A percentile compares a stretch with the other conserved stretches of the same genome.
phyloP scores from a whole-genome alignment of 2,329 filamentous ascomycete genomes.

The Aspergillus sp. region DNA sequence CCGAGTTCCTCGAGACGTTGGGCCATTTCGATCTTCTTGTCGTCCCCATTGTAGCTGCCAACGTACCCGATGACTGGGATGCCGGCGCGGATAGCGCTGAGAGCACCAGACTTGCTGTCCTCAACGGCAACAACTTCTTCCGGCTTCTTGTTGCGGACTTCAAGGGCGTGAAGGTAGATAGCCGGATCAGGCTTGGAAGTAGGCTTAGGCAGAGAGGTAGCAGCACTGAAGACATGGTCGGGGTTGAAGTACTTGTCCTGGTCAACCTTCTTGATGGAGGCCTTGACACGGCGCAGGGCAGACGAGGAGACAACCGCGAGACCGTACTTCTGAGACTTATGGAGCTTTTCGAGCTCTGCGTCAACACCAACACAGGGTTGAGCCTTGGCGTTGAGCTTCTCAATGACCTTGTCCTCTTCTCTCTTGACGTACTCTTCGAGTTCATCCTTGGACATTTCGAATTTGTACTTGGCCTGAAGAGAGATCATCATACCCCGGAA shows the following conservation, averaged over 20 bases:
- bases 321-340: slow-evolving; percentile 58
- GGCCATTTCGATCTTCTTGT: slow-evolving; percentile 62
- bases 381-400: slow-evolving; percentile 66
- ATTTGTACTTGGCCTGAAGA: slow-evolving; percentile 71
- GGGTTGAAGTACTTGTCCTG: slow-evolving; percentile 76
- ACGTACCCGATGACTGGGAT: slow-evolving; percentile 84
- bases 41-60: slow-evolving; percentile 63
- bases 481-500: slow-evolving; percentile 85
- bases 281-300: slow-evolving; percentile 71
- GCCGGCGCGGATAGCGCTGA: slow-evolving; percentile 69
- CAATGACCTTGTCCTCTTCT: slow-evolving; percentile 80
- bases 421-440: slow-evolving; percentile 67
- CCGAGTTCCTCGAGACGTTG: slow-evolving; percentile 58
- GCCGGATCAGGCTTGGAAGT: slow-evolving; percentile 88
- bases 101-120: slow-evolving; percentile 81
- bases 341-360: slow-evolving; percentile 62
- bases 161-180: slow-evolving; percentile 75
- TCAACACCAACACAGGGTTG: slow-evolving; percentile 65
- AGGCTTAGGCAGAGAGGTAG: slow-evolving; percentile 70
- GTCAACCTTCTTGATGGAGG: slow-evolving; percentile 72
- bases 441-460: slow-evolving; percentile 64
- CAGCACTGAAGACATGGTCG: slow-evolving; percentile 74
- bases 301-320: slow-evolving; percentile 79
- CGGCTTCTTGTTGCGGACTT: slow-evolving; percentile 66
- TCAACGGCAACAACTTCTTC: slow-evolving; percentile 75